phyloP scores from a whole-genome alignment of 1,284 basidiomycete genomes.

The Mrakiaceae sp. region DNA sequence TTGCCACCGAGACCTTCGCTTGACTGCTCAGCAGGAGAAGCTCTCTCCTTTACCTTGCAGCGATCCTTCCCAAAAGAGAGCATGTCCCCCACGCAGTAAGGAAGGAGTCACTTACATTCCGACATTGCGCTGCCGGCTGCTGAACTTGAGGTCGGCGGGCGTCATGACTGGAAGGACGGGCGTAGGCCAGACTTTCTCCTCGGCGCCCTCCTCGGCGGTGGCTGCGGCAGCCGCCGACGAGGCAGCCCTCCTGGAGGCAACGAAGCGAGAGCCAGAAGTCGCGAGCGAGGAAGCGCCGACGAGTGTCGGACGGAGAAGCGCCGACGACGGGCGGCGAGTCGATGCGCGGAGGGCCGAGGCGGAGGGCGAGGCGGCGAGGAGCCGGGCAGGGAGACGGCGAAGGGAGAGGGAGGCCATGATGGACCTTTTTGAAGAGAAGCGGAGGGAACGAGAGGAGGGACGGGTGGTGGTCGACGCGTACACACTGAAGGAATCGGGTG shows the following conservation, averaged over 20 bases:
- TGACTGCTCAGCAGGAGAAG: too few species aligned
- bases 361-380: background rate
- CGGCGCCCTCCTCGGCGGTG: constrained; percentile 8
- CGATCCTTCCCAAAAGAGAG: too few species aligned
- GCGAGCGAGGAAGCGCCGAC: background rate
- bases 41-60: too few species aligned
- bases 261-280: constrained; percentile 18
- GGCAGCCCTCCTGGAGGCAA: constrained; percentile 16
- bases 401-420: background rate
- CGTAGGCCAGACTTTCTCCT: constrained; percentile 27
- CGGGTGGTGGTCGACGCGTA: too few species aligned
- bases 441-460: background rate
- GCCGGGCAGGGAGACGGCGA: background rate
- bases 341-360: background rate
- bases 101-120: constrained; percentile 30
- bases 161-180: constrained; percentile 29
- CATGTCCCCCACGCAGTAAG: too few species aligned
- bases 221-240: background rate
- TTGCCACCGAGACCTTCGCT: too few species aligned
- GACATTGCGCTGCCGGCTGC: constrained; percentile 34
- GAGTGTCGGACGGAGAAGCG: background rate
- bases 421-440: background rate
- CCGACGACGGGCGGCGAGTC: background rate
- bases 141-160: constrained; percentile 26
- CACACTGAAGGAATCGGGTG: too few species aligned